Evolutionary conservation across 306 rosid genomes (phyloP).

Genomic region (Mucuna pruriens): DNA sequence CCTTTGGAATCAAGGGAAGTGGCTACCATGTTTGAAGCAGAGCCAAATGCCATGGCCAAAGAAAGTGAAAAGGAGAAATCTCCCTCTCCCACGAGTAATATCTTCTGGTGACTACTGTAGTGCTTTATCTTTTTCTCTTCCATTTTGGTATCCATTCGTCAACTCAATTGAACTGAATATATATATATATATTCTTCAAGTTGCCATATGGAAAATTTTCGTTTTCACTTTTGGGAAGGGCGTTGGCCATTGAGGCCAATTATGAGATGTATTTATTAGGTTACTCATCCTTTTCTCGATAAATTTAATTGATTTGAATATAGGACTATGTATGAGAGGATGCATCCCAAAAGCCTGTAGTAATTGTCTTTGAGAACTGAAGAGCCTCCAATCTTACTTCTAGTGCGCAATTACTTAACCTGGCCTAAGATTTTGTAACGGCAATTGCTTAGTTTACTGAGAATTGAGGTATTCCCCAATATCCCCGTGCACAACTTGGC

Average conservation of each 20-base stretch:
- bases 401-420: too few species aligned
- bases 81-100: slow-evolving; percentile 60
- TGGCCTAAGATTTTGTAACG: too few species aligned
- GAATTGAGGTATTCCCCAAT: background rate
- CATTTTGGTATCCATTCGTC: background rate
- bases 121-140: slow-evolving; percentile 42
- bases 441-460: background rate
- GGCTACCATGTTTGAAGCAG: slow-evolving; percentile 48
- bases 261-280: background rate
- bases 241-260: background rate
- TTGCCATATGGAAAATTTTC: background rate
- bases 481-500: background rate
- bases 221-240: background rate
- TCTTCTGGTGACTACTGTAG: slow-evolving; percentile 42
- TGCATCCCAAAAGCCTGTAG: background rate
- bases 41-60: slow-evolving; percentile 46
- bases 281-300: background rate
- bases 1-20: slow-evolving; percentile 54
- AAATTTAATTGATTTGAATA: background rate
- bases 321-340: background rate
- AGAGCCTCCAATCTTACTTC: background rate
- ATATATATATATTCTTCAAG: background rate
- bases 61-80: slow-evolving; percentile 58
- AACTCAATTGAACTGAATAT: background rate
- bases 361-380: background rate